Base-by-base conservation (phyloP, 352 stramenopile genomes). In the Peronospora belbahrii region DNA sequence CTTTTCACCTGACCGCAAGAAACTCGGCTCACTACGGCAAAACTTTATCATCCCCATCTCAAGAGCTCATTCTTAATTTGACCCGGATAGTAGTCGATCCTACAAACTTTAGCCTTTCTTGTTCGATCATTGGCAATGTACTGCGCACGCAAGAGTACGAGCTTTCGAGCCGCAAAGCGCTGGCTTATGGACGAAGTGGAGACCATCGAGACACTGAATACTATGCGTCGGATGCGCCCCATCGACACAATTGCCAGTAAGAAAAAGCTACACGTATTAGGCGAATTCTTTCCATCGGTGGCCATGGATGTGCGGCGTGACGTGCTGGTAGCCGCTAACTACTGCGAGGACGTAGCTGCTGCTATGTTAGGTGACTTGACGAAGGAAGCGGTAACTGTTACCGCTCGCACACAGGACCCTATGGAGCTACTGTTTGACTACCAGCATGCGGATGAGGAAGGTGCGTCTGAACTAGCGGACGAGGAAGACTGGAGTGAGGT, bases 401-500 rank as follows among this genome's bases (percentile, higher is more conserved):
- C 10, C 24, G 15, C 19, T 18, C 42, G 15, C 25, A 25, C 41
- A 6, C 38, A 42, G 47, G 56, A 45, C 10, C 20, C 20, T 13
- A 50, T 41, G 9, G 59, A 65, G 45, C 30, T 70, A 14, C 30
- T 73, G 28, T 69, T 76, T 19, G 53, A 69, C 15, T 62, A 80
- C 39, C 56, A 67, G 50, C 47, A 78, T n/a, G 20, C 41, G 2
- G 48, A 69, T 5, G 53, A 73, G 20, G 48, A 61, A 22, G 44
- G 35, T 5, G 37, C 38, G 15, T 64, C 52, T 14, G 67, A 60
- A 10, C 34, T 65, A 4, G 62, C 59, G 20, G 69, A 74, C 32
- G 60, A 75, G 13, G 62, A 77, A 15, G 67, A 83, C 33, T 88
- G 75, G 75, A 75, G 70, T 43, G 62, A 81, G 18, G 70, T 83